Percentiles rank a stretch among this genome's conserved stretches.
Evolutionary conservation across 2,329 filamentous ascomycete genomes (phyloP).

Genomic region (Bipolaris oryzae): DNA sequence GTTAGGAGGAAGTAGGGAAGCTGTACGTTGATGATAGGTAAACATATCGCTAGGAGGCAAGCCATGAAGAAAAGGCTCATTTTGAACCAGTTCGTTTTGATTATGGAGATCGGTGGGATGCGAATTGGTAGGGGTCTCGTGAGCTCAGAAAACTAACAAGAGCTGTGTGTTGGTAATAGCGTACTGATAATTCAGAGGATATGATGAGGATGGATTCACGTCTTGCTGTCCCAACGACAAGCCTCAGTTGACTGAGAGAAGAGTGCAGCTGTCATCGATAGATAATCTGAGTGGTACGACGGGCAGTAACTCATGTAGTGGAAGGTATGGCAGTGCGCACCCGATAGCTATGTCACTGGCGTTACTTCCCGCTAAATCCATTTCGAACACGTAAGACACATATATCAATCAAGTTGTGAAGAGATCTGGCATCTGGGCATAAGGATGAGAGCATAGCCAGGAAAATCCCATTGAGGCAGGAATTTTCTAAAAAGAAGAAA

Average conservation of each 20-base stretch:
- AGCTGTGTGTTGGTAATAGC: neutral
- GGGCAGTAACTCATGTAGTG: neutral
- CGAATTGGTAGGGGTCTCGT: no score
- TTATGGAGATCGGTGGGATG: no score
- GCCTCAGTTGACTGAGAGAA: neutral
- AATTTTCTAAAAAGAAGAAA: neutral
- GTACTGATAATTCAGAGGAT: neutral
- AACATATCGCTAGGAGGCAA: constrained; percentile 27
- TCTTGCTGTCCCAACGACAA: neutral
- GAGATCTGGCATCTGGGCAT: neutral
- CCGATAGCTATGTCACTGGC: neutral
- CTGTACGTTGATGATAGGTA: constrained; percentile 34
- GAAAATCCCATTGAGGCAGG: neutral
- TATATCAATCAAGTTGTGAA: neutral
- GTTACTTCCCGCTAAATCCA: neutral
- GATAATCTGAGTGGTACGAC: neutral
- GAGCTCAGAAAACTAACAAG: neutral
- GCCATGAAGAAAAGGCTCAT: constrained; percentile 26
- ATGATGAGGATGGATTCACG: neutral
- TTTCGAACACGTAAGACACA: no score
- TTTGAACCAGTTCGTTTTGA: neutral
- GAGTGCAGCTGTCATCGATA: neutral
- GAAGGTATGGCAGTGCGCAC: neutral
- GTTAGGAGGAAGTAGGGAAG: constrained; percentile 16
- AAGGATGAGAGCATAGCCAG: no score